Evolutionary conservation across 164 flowering plant genomes (phyloP), one percentile per base, ranked within the genome.

Genomic region (Tetracentron sinense): DNA sequence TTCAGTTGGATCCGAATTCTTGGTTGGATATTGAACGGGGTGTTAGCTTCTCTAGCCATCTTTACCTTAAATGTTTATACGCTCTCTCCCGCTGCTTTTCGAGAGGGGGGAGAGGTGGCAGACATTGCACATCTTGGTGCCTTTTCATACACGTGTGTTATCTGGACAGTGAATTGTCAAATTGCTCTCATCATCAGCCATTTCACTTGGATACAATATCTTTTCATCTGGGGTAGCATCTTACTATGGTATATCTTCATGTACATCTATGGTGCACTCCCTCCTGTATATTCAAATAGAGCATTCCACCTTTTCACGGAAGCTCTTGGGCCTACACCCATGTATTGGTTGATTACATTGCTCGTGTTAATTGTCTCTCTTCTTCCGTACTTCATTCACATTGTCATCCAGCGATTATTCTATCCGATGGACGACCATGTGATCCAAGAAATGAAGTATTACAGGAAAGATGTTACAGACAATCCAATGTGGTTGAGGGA

Each of bases 201-300:
- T 74, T 86, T 86, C 81, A 86, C 87, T 7, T 82, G 85, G 85
- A 81, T 84, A 51, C 85, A 81, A 62, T 88, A 84, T 67, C 52
- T 82, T n/a, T 72, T 81, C 65, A 71, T 84, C 22, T 86, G 91
- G 91, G 88, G 85, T 0, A 82, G 88, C 75, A 81, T 86, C 44
- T 17, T 29, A 8, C 53, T 51, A 1, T 86, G 91, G 91, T 84
- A 84, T 69, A 42, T 82, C 4, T 81, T 86, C 69, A 29, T 83
- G 29, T 48, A 65, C 22, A 8, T 67, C 0, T 86, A 84, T 42
- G 81, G 84, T 7, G 3, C 49, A 8, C 69, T 82, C 48, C 72
- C 83, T 42, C 77, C 84, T 1, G 2, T 19, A n/a, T 62, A 62
- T 67, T 83, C 90, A 0, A 2, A 47, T 0, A 25, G 44, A 27